phyloP scores from a whole-genome alignment of 139 green algal genomes.

The Volvox reticuliferus region DNA sequence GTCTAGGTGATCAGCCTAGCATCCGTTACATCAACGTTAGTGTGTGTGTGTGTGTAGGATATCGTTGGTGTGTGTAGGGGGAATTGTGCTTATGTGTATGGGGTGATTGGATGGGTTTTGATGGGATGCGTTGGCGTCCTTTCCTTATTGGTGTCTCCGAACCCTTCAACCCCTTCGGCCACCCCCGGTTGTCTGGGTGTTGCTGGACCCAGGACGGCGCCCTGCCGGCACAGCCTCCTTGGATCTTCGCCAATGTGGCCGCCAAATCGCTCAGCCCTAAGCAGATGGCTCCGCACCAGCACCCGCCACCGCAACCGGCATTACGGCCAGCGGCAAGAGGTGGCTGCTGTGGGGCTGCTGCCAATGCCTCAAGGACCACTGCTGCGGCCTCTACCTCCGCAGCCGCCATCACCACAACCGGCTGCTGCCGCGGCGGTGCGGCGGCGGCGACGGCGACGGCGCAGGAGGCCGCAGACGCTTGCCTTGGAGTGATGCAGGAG shows the following conservation, averaged over 20 bases:
- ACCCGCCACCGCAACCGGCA: background rate
- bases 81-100: too few species aligned
- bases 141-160: too few species aligned
- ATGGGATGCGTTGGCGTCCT: too few species aligned
- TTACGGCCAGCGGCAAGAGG: background rate
- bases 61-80: too few species aligned
- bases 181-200: too few species aligned
- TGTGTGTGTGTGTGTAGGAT: too few species aligned
- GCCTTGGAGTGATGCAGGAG: too few species aligned
- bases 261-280: background rate
- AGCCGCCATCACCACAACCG: background rate
- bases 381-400: background rate
- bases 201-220: too few species aligned
- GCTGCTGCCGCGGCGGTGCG: background rate
- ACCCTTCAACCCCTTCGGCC: too few species aligned
- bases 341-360: background rate
- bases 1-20: too few species aligned
- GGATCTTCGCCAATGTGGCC: slow-evolving; percentile 24
- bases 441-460: slow-evolving; percentile 6
- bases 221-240: background rate
- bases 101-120: too few species aligned
- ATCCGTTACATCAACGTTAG: too few species aligned
- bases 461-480: background rate
- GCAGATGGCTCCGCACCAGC: slow-evolving; percentile 32
- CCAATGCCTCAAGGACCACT: background rate